Evolutionary conservation across 2,329 filamentous ascomycete genomes (phyloP).

Genomic region (Xylariomycetidae sp.): DNA sequence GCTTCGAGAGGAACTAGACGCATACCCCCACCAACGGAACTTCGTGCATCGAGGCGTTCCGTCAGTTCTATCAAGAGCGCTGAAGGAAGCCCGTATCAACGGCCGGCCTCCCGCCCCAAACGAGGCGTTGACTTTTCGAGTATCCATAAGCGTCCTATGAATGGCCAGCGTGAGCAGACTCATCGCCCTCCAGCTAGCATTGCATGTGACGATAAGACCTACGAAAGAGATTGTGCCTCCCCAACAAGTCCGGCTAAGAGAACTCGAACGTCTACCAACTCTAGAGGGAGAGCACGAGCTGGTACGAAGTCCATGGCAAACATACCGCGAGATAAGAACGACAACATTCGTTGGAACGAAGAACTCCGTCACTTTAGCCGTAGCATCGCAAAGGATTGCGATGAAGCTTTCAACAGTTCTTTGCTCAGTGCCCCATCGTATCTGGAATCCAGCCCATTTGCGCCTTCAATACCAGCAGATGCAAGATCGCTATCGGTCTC

Average conservation of each 20-base stretch:
- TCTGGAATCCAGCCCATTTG: constrained; percentile 7
- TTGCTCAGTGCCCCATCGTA: constrained; percentile 29
- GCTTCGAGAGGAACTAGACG: too few species aligned
- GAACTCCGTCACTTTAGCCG: constrained; percentile 80
- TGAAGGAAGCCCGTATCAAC: constrained; percentile 37
- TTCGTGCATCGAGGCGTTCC: too few species aligned
- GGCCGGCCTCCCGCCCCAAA: constrained; percentile 42
- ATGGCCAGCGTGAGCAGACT: constrained; percentile 9
- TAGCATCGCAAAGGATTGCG: constrained; percentile 83
- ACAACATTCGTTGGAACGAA: constrained; percentile 49
- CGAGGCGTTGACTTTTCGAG: constrained; percentile 53
- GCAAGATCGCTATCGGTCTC: constrained; percentile 2
- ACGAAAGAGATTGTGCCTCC: constrained; percentile 17
- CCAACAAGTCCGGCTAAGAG: constrained; percentile 17
- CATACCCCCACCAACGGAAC: too few species aligned
- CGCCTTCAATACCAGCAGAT: constrained; percentile 8
- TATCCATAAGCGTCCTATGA: constrained; percentile 33
- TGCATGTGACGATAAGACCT: constrained; percentile 22
- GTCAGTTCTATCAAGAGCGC: constrained; percentile 46
- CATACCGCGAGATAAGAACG: constrained; percentile 12
- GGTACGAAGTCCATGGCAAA: constrained; percentile 21
- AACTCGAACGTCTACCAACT: constrained; percentile 6
- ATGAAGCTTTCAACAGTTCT: constrained; percentile 81
- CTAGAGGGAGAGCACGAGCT: constrained; percentile 8
- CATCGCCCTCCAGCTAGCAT: constrained; percentile 21